Evolutionary conservation across 2,329 filamentous ascomycete genomes (phyloP), one percentile per base, ranked within the genome.

Genomic region (Cercospora beticola): DNA sequence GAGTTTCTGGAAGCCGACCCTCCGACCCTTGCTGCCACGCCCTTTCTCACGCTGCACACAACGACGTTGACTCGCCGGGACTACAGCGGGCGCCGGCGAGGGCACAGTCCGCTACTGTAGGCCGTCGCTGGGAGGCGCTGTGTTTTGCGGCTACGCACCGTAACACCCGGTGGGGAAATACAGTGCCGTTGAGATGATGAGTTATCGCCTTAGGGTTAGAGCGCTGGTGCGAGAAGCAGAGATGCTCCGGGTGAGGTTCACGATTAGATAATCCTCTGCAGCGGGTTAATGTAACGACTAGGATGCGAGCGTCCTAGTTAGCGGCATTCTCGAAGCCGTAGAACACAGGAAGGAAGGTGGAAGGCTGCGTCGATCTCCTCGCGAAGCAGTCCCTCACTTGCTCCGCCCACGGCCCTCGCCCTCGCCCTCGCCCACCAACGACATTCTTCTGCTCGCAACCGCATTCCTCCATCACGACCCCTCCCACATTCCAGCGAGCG

Each of bases 391-490:
- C 36, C 36, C 36, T 40, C 36, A 40, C 36, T 40, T 40, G 36
- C 36, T 40, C 36, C 36, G 36, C 36, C 36, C 36, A 40, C 36
- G 5, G 36, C 36, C 36, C 14, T 40, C 36, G 36, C 36, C 3
- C 36, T 16, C 64, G 46, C n/a, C 18, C 28, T 16, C 43, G 30
- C 14, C 36, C 36, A 40, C 14, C 36, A 40, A 40, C 36, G 36
- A 40, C 36, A 40, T 40, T 40, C 36, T 40, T n/a, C 36, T 40
- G 36, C 36, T 14, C 36, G 36, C 36, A n/a, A 40, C 33, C 58
- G 33, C 33, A 26, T 57, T 30, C 64, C 62, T 67, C 67, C n/a
- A 63, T 65, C 52, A 63, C 40, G 63, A 63, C 59, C 43, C 59
- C 18, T 40, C 26, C 36, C 43, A 67, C 68, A 62, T 67, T 65